Evolutionary conservation across 2,329 filamentous ascomycete species (phyloP), one percentile per base, ranked within the genome.

Genomic region (Colletotrichum tabaci): DNA sequence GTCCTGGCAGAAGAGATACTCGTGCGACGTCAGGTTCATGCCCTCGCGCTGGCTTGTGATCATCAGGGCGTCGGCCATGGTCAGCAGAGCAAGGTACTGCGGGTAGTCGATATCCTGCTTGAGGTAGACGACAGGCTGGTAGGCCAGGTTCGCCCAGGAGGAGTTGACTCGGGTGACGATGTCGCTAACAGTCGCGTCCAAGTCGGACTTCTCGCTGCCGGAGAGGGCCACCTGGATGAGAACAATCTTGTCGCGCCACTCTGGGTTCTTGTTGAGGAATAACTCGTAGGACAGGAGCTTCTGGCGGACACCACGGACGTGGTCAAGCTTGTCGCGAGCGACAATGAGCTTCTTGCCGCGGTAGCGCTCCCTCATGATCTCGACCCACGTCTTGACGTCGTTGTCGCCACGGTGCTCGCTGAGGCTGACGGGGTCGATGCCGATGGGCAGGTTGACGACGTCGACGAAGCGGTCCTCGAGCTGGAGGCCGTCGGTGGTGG

Each of bases 131-230:
- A 98, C 89, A 1, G 96, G 96, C 78, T 97, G 95, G 77, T 98
- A 96, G 0, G 94, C 94, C 61, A 98, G 86, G 35, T 95, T 98
- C 8, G 95, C 95, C 87, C 95, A 95, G 0, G 91, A 91, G 0
- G 94, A 96, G 81, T 98, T 98, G 80, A 98, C 96, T 71, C 96
- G 91, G 63, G 94, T 97, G 74, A 97, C 95, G 79, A 98, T 98
- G 80, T 98, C 95, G 2, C 94, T 95, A 30, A 98, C 93, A 0
- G 93, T 94, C 1, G 94, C 93, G 76, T 97, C 93, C 12, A 98
- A 88, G 78, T 98, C 95, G 23, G 90, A 90, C 80, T 97, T 94
- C 79, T 98, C 95, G 35, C 93, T 95, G 1, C 94, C 94, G 1
- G 95, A 97, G 3, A 96, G 93, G 4, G 95, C 96, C 16, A 98